Evolutionary conservation across 2,329 filamentous ascomycete species (phyloP).

Genomic region (Cephalotrichum gorgonifer): DNA sequence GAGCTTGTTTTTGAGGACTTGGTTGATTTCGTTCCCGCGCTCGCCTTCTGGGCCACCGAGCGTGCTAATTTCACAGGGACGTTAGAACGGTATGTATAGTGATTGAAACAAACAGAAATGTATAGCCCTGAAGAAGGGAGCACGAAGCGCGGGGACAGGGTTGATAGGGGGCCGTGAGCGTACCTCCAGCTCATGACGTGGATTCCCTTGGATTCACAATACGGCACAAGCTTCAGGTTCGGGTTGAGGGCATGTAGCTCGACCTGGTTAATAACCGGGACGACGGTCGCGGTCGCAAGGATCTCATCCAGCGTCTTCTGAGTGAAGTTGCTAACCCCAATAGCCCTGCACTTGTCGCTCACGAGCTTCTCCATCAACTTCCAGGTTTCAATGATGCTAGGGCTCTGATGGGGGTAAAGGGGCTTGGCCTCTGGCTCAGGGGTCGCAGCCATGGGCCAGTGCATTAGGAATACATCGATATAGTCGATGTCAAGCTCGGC

Average conservation of each 20-base stretch:
- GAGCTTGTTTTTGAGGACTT: slow-evolving; percentile 12
- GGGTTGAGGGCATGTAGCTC: slow-evolving; percentile 36
- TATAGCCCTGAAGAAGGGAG: too few species aligned
- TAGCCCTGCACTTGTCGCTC: slow-evolving; percentile 39
- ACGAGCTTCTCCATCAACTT: slow-evolving; percentile 59
- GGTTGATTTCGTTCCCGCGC: too few species aligned
- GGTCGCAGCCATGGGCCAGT: slow-evolving; percentile 61
- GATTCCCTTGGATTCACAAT: slow-evolving; percentile 19
- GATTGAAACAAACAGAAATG: too few species aligned
- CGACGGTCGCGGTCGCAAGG: slow-evolving; percentile 32
- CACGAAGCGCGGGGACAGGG: too few species aligned
- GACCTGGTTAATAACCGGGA: slow-evolving; percentile 41
- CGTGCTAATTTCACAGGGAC: slow-evolving; percentile 1
- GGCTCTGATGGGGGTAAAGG: slow-evolving; percentile 33
- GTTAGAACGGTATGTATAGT: too few species aligned
- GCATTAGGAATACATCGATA: slow-evolving; percentile 61
- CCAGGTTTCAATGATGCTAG: slow-evolving; percentile 66
- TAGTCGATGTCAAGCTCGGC: slow-evolving; percentile 54
- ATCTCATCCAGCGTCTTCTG: slow-evolving; percentile 42
- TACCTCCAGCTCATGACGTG: slow-evolving; percentile 18
- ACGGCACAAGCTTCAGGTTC: slow-evolving; percentile 33
- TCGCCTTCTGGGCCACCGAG: slow-evolving; percentile 8
- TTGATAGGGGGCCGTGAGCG: slow-evolving; percentile 1
- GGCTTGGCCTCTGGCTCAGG: background rate
- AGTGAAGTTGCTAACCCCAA: slow-evolving; percentile 51